Percentiles rank a stretch among this genome's conserved stretches.
phyloP scores from a whole-genome alignment of 176 grass and related monocot genomes.

The Avena sativa region DNA sequence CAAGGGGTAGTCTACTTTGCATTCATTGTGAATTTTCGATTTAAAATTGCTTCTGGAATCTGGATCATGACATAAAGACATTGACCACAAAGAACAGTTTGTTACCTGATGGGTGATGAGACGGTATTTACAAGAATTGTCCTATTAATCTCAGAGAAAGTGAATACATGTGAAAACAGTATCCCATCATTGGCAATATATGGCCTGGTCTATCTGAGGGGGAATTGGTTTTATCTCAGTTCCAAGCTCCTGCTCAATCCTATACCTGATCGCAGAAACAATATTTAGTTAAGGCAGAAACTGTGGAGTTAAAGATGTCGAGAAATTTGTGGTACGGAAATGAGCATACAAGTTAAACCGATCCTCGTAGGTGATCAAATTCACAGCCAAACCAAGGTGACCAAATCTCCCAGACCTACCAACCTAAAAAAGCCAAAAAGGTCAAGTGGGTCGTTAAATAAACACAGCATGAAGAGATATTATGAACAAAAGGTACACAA shows the following conservation, averaged over 20 bases:
- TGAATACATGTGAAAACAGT: constrained; percentile 41
- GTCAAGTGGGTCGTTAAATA: not conserved
- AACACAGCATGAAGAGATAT: not conserved
- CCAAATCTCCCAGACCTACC: constrained; percentile 94
- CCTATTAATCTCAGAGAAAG: constrained; percentile 57
- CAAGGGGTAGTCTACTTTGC: not conserved
- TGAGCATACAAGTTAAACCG: constrained; percentile 85
- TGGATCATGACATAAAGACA: not conserved
- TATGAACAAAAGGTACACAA: not conserved
- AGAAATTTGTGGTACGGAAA: constrained; percentile 1
- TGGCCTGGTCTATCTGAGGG: constrained; percentile 86
- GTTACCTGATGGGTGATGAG: constrained; percentile 68
- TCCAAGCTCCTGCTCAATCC: constrained; percentile 97
- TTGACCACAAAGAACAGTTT: constrained; percentile 27
- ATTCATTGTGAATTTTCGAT: not conserved
- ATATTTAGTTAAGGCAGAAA: constrained; percentile 32
- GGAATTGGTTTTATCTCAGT: constrained; percentile 98
- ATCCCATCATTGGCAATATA: constrained; percentile 84
- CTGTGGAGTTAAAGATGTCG: not conserved
- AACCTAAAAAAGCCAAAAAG: constrained; percentile 61
- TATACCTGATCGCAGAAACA: constrained; percentile 63
- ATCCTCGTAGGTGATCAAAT: constrained; percentile 97
- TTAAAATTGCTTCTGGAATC: not conserved
- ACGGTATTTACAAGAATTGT: constrained; percentile 70
- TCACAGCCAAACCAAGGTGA: constrained; percentile 91